Evolutionary conservation across 805 yeast species (phyloP), one percentile per base, ranked within the genome.

Genomic region (Candida hungchunana): DNA sequence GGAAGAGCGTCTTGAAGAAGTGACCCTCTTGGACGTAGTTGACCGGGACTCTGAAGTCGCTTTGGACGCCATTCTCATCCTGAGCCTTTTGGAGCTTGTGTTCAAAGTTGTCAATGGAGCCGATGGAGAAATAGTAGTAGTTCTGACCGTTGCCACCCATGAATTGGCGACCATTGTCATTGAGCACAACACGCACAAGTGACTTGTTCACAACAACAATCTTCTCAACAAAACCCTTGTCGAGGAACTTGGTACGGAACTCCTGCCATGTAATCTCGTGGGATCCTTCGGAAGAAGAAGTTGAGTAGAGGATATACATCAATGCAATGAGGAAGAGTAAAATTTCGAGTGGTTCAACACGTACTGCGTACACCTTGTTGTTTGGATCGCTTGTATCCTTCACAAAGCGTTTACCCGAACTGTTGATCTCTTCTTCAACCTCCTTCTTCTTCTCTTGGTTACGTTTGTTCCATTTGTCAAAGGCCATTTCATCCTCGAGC

Each of bases 191-290:
- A 36, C 80, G 73, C 7, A 87, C 98, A 31, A 71, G 70, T 10
- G 75, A 66, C 50, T 82, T 82, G 64, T 93, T 90, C 20, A 86
- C 77, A 7, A 93, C 89, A 14, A 77, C 61, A 34, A 93, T 66
- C 45, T 73, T 76, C 31, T 77, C 70, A 11, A 93, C 99, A 28
- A 77, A 69, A 5, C 88, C 88, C 50, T 79, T 83, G 43, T 82
- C 84, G 42, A 93, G 67, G 51, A 79, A 80, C 31, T 79, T 69
- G 5, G 79, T 67, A 27, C 86, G 73, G 64, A 93, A 90, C 54
- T 90, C 95, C 64, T 93, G 97, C 82, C 88, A 93, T 3, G 96
- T 79, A 40, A 90, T 68, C 53, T 85, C 88, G 36, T 62, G 60
- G 6, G 57, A 50, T n/a, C 58, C 58, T 23, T 56, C 64, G 15